A percentile compares a stretch with the other conserved stretches of the same genome.
Conservation (phyloP, 2,329 filamentous ascomycete genomes). For the Microthyrium microscopicum region DNA sequence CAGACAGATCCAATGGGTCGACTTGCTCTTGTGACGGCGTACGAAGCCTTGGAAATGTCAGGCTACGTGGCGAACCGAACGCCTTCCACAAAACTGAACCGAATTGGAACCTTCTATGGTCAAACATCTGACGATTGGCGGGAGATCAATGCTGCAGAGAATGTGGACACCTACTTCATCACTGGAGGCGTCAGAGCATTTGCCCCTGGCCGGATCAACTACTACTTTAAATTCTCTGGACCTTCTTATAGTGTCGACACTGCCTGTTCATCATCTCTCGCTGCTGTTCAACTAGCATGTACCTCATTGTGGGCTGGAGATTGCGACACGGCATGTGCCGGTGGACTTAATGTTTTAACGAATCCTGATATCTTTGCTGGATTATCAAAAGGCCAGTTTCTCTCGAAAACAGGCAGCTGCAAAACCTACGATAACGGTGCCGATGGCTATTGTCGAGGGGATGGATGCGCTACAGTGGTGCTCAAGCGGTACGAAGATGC, state of each 20-base stretch:
- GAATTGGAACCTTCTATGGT: slow-evolving; percentile 20
- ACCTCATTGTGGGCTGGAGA: slow-evolving; percentile 9
- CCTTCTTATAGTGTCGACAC: slow-evolving; percentile 25
- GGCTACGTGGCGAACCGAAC: slow-evolving; percentile 16
- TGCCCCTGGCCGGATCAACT: slow-evolving; percentile 32
- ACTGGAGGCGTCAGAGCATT: slow-evolving; percentile 36
- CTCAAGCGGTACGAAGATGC: slow-evolving; percentile 6
- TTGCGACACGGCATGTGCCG: slow-evolving; percentile 14
- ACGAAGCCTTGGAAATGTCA: slow-evolving; percentile 15
- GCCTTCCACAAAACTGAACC: slow-evolving; percentile 13
- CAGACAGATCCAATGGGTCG: slow-evolving; percentile 15
- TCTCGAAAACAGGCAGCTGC: slow-evolving; percentile 12
- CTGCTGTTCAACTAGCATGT: slow-evolving; percentile 18
- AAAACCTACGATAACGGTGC: slow-evolving; percentile 7
- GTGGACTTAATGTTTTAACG: slow-evolving; percentile 14
- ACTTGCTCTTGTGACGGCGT: slow-evolving; percentile 13
- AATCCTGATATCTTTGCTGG: slow-evolving; percentile 8
- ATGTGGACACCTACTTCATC: slow-evolving; percentile 38
- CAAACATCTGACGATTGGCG: slow-evolving; percentile 17
- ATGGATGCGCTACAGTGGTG: slow-evolving; percentile 2
- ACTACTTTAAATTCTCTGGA: slow-evolving; percentile 25
- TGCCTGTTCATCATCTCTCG: slow-evolving; percentile 24
- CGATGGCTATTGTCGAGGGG: slow-evolving; percentile 7
- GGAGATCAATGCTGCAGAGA: slow-evolving; percentile 12
- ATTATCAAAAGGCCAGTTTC: slow-evolving; percentile 13